Percentiles rank a stretch among this genome's conserved stretches.
phyloP scores from a whole-genome alignment of 345 rosid species.

The Passiflora organensis region DNA sequence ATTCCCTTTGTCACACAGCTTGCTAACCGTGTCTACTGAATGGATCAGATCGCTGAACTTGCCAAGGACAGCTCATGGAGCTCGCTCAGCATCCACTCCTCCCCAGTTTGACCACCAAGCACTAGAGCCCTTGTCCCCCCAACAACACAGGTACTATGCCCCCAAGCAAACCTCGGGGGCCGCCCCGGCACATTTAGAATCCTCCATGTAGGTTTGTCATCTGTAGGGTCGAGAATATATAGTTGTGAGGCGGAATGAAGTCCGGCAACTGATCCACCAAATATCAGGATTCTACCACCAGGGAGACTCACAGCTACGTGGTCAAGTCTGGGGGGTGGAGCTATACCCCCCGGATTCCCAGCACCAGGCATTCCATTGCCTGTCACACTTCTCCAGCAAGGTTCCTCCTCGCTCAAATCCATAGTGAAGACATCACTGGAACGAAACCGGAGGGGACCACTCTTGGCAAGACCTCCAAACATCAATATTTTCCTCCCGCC shows the following conservation, averaged over 20 bases:
- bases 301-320: slow-evolving; percentile 85
- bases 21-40: neutral
- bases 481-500: slow-evolving; percentile 81
- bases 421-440: slow-evolving; percentile 84
- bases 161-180: slow-evolving; percentile 90
- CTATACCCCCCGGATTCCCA: slow-evolving; percentile 78
- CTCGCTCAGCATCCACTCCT: slow-evolving; percentile 92
- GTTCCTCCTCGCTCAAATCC: slow-evolving; percentile 85
- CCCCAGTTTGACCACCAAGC: slow-evolving; percentile 88
- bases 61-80: slow-evolving; percentile 74
- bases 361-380: slow-evolving; percentile 87
- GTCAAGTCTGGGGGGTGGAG: slow-evolving; percentile 88
- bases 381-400: slow-evolving; percentile 78
- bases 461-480: slow-evolving; percentile 89
- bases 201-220: slow-evolving; percentile 89
- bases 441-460: slow-evolving; percentile 79
- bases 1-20: slow-evolving; percentile 8
- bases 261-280: slow-evolving; percentile 86
- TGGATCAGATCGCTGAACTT: slow-evolving; percentile 44
- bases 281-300: slow-evolving; percentile 71
- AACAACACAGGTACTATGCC: slow-evolving; percentile 87
- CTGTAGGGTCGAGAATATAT: slow-evolving; percentile 76
- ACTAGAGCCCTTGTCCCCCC: slow-evolving; percentile 86
- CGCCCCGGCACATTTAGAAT: slow-evolving; percentile 74
- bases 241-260: slow-evolving; percentile 93